Conservation (phyloP, 768 basidiomycete genomes). For the Mycena floridula region DNA sequence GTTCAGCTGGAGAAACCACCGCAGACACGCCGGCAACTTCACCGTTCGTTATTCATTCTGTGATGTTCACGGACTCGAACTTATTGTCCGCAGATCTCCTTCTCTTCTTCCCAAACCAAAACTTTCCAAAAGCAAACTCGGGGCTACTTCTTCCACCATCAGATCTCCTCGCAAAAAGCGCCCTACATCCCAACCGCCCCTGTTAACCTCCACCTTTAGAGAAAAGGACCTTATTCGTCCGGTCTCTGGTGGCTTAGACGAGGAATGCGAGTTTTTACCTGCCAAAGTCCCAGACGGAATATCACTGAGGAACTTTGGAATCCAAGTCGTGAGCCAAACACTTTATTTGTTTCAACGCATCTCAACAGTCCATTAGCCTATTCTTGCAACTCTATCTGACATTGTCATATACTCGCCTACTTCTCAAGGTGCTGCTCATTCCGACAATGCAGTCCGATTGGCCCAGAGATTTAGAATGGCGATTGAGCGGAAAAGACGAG, state of each 20-base stretch:
- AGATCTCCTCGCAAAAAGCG: slow-evolving; percentile 9
- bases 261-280: slow-evolving; percentile 67
- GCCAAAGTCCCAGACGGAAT: slow-evolving; percentile 76
- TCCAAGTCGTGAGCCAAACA: slow-evolving; percentile 69
- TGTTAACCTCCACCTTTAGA: slow-evolving; percentile 47
- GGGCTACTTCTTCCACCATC: slow-evolving; percentile 15
- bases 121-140: slow-evolving; percentile 1
- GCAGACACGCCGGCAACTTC: slow-evolving; percentile 4
- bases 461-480: slow-evolving; percentile 65
- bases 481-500: slow-evolving; percentile 48
- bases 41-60: slow-evolving; percentile 10
- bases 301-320: slow-evolving; percentile 81
- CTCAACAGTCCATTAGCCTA: slow-evolving; percentile 41
- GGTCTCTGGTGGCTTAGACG: slow-evolving; percentile 18
- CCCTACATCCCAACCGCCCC: slow-evolving; percentile 25
- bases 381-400: slow-evolving; percentile 85
- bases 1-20: neutral
- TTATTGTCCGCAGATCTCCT: neutral
- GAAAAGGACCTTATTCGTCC: slow-evolving; percentile 15
- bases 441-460: slow-evolving; percentile 47
- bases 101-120: neutral
- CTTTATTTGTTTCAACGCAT: slow-evolving; percentile 5
- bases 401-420: slow-evolving; percentile 81
- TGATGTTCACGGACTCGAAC: neutral
- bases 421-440: slow-evolving; percentile 38